Conservation (phyloP, 441 rosid species). For the Populus tomentosa region DNA sequence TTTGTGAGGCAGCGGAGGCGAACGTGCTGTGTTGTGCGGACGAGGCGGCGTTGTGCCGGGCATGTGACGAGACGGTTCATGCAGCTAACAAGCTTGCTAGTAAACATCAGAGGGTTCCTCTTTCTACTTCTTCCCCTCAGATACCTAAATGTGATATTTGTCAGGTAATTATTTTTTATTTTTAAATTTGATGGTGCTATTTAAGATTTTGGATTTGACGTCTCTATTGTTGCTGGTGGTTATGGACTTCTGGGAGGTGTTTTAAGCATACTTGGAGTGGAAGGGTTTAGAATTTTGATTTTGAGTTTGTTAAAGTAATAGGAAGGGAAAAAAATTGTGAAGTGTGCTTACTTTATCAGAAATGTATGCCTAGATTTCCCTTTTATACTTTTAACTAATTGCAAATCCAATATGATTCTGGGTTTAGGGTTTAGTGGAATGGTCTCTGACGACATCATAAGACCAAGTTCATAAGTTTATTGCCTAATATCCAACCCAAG, state of each 20-base stretch:
- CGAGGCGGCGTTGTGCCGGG: conserved; percentile 92
- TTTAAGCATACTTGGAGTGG: neutral
- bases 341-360: neutral
- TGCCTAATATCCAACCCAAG: too few relatives aligned
- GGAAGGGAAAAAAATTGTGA: neutral
- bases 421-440: neutral
- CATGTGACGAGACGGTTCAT: conserved; percentile 80
- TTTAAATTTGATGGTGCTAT: neutral
- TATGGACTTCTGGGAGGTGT: neutral
- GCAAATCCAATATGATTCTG: neutral
- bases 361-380: neutral
- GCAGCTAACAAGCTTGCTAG: conserved; percentile 95
- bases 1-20: conserved; percentile 89
- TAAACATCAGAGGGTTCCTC: conserved; percentile 90
- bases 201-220: neutral
- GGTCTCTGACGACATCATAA: neutral
- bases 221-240: too few relatives aligned
- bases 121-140: conserved; percentile 55
- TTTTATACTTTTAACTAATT: too few relatives aligned
- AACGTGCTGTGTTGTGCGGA: conserved; percentile 94
- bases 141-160: conserved; percentile 92
- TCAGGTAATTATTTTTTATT: conserved; percentile 39
- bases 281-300: neutral
- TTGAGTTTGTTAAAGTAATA: neutral
- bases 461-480: too few relatives aligned